A percentile compares a stretch with the other conserved stretches of the same genome.
Evolutionary conservation across 1,284 basidiomycete genomes (phyloP).

Genomic region (Pyrrhoderma lamaoense): DNA sequence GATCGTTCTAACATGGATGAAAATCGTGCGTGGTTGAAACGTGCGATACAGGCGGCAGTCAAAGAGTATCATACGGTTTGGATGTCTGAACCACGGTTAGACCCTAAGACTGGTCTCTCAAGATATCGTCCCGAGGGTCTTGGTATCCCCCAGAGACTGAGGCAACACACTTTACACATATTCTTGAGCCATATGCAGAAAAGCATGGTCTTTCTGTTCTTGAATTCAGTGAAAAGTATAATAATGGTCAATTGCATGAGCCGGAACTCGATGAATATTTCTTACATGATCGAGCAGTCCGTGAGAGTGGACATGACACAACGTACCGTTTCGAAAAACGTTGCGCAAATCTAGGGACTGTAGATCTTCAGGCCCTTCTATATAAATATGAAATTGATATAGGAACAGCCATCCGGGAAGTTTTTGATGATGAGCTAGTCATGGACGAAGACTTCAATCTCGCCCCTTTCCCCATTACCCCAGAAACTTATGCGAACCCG

Average conservation of each 20-base stretch:
- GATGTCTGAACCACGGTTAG: slow-evolving; percentile 90
- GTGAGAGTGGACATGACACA: slow-evolving; percentile 95
- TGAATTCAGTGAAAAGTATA: slow-evolving; percentile 97
- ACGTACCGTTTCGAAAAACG: slow-evolving; percentile 95
- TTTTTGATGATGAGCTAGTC: slow-evolving; percentile 88
- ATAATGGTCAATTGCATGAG: slow-evolving; percentile 76
- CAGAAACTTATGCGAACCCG: slow-evolving; percentile 62
- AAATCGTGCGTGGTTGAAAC: slow-evolving; percentile 89
- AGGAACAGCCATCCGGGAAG: slow-evolving; percentile 87
- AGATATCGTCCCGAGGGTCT: slow-evolving; percentile 92
- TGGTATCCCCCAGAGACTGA: slow-evolving; percentile 98
- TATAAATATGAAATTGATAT: slow-evolving; percentile 97
- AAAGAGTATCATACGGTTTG: slow-evolving; percentile 98
- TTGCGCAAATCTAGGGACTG: slow-evolving; percentile 93
- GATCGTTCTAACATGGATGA: slow-evolving; percentile 76
- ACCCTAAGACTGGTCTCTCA: slow-evolving; percentile 88
- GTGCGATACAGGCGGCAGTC: slow-evolving; percentile 93
- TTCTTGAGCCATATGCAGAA: slow-evolving; percentile 89
- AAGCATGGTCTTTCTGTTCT: slow-evolving; percentile 94
- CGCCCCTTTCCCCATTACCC: slow-evolving; percentile 85
- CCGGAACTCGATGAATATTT: slow-evolving; percentile 96
- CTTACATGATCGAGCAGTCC: slow-evolving; percentile 90
- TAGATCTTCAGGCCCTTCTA: slow-evolving; percentile 86
- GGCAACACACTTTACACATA: slow-evolving; percentile 95
- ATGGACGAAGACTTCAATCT: slow-evolving; percentile 89